Conservation (phyloP, 1,139 yeast species). For the Yamadazyma jaroonii region DNA sequence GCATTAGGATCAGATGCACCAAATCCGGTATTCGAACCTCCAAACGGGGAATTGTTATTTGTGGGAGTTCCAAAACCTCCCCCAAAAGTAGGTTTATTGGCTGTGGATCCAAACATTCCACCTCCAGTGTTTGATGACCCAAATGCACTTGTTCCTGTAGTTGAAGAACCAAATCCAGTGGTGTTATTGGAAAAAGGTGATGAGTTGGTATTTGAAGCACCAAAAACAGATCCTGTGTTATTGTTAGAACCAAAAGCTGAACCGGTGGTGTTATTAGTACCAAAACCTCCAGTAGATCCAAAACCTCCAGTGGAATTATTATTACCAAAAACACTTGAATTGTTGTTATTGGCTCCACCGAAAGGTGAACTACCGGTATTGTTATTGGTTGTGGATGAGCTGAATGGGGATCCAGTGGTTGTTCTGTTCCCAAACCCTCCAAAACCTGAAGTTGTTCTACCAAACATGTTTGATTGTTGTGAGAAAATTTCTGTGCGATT, state of each 20-base stretch:
- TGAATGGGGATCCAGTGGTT: constrained; percentile 34
- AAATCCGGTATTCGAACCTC: constrained; percentile 14
- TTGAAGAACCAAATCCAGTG: constrained; percentile 14
- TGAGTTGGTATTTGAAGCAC: constrained; percentile 18
- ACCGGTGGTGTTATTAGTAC: constrained; percentile 19
- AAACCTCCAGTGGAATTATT: constrained; percentile 11
- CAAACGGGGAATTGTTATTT: constrained; percentile 23
- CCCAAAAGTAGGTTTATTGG: constrained; percentile 18
- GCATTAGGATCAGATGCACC: constrained; percentile 34
- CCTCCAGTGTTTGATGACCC: constrained; percentile 17
- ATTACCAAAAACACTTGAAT: constrained; percentile 14
- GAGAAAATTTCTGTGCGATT: not conserved
- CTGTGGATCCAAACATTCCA: constrained; percentile 23
- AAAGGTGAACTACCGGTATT: constrained; percentile 22
- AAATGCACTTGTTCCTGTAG: constrained; percentile 18
- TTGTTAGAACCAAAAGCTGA: constrained; percentile 35
- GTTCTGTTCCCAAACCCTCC: constrained; percentile 53
- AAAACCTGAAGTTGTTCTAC: constrained; percentile 51
- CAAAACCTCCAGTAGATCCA: constrained; percentile 19
- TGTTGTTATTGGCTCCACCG: constrained; percentile 18
- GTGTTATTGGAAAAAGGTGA: constrained; percentile 11
- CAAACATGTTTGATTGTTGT: constrained; percentile 36
- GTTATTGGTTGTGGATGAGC: constrained; percentile 20
- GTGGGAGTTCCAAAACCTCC: constrained; percentile 24
- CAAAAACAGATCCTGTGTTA: constrained; percentile 33